These are phyloP conservation scores for Yarrowia keelungensis DNA, from an alignment of 805 yeast species.

Conservation along the genomic window DNA sequence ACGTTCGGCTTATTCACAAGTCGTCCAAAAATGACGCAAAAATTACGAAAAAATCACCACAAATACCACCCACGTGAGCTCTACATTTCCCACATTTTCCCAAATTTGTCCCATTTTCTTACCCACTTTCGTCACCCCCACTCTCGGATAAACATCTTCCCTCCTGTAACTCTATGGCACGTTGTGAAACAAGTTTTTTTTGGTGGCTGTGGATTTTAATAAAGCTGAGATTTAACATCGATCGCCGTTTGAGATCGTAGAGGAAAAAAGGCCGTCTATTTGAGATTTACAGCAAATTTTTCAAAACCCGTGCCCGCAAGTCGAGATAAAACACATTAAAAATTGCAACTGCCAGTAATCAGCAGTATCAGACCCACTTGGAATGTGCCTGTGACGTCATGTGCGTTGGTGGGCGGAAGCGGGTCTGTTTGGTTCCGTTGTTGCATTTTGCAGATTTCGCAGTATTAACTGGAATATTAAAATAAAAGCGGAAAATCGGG, in stretches of 20 bases:
- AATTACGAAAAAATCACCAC: background rate
- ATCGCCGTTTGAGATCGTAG: slow-evolving; percentile 1
- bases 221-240: background rate
- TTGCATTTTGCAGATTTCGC: background rate
- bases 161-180: slow-evolving; percentile 11
- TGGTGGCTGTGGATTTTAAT: background rate
- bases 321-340: too few species aligned
- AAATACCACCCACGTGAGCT: background rate
- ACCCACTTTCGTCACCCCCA: background rate
- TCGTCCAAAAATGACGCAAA: too few species aligned
- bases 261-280: too few species aligned
- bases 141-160: slow-evolving; percentile 1
- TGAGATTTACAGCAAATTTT: too few species aligned
- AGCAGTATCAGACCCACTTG: background rate
- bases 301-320: too few species aligned
- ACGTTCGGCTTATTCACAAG: too few species aligned
- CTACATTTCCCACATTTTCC: background rate
- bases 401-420: background rate
- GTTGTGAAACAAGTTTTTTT: slow-evolving; percentile 23
- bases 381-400: slow-evolving; percentile 20
- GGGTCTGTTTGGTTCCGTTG: background rate
- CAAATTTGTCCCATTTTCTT: background rate
- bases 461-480: background rate
- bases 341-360: too few species aligned
- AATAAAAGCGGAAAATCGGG: background rate